Evolutionary conservation across 306 rosid genomes (phyloP).

Genomic region (Trifolium repens): DNA sequence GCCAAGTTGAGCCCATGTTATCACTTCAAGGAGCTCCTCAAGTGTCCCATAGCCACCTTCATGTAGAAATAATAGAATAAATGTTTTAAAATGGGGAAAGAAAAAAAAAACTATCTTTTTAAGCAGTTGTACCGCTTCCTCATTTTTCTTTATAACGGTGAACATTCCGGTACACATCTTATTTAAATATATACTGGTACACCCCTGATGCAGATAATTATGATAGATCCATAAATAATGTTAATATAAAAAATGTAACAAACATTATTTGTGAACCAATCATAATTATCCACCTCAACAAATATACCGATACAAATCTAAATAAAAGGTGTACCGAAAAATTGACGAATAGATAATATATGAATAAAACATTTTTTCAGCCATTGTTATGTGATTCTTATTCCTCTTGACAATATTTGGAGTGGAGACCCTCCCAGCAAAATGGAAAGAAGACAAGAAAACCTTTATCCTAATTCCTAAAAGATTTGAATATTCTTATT

Average conservation of each 20-base stretch:
- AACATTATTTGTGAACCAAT: no score
- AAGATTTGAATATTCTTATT: background rate
- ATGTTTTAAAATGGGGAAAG: background rate
- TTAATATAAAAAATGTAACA: no score
- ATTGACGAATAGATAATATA: background rate
- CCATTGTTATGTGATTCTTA: background rate
- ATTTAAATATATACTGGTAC: no score
- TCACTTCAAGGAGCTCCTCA: constrained; percentile 97
- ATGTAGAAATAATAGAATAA: background rate
- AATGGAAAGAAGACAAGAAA: background rate
- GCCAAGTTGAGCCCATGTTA: constrained; percentile 99
- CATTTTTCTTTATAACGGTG: no score
- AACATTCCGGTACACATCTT: no score
- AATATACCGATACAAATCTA: no score
- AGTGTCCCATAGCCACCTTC: constrained; percentile 98
- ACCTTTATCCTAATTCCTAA: background rate
- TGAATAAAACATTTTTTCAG: background rate
- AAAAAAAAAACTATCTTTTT: background rate
- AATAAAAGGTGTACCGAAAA: no score
- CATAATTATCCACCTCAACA: no score
- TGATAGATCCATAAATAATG: no score
- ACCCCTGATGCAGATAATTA: no score
- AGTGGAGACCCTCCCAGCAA: background rate
- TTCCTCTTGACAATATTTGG: background rate
- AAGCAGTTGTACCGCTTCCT: background rate